Evolutionary conservation across 2,329 filamentous ascomycete genomes (phyloP).

Genomic region (Stylonectria norvegica): DNA sequence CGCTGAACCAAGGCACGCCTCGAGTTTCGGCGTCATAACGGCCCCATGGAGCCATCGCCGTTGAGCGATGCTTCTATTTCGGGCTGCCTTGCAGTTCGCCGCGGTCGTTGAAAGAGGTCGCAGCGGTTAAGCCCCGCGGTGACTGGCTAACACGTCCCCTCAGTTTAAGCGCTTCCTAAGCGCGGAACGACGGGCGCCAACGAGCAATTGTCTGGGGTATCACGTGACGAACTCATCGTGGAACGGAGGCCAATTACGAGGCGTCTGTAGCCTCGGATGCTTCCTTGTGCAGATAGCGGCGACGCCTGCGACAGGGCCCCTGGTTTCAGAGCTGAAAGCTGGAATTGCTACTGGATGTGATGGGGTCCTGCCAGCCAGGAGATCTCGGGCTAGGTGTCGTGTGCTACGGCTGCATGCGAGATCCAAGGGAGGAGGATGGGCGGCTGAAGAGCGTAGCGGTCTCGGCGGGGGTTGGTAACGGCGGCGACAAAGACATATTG

Average conservation of each 20-base stretch:
- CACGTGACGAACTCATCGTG: neutral
- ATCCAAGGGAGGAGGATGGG: constrained; percentile 2
- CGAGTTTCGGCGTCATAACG: constrained; percentile 13
- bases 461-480: no score
- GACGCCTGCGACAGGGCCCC: constrained; percentile 6
- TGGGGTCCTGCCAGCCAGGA: constrained; percentile 3
- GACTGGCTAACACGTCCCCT: constrained; percentile 20
- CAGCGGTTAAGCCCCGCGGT: constrained; percentile 23
- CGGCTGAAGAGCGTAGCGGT: neutral
- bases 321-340: constrained; percentile 3
- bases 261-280: constrained; percentile 5
- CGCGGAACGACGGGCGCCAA: constrained; percentile 6
- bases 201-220: neutral
- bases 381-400: neutral
- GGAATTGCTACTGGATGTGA: constrained; percentile 4
- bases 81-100: constrained; percentile 9
- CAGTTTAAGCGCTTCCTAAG: neutral
- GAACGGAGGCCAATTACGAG: constrained; percentile 5
- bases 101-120: neutral
- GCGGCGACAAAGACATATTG: no score
- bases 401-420: constrained; percentile 1
- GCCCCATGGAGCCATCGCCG: neutral
- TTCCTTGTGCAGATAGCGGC: constrained; percentile 8
- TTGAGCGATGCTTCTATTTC: constrained; percentile 14
- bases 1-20: neutral